These are phyloP conservation scores for Thalassiosira livingstoniorum DNA, from an alignment of 352 stramenopile genomes.

Conservation along the genomic window DNA sequence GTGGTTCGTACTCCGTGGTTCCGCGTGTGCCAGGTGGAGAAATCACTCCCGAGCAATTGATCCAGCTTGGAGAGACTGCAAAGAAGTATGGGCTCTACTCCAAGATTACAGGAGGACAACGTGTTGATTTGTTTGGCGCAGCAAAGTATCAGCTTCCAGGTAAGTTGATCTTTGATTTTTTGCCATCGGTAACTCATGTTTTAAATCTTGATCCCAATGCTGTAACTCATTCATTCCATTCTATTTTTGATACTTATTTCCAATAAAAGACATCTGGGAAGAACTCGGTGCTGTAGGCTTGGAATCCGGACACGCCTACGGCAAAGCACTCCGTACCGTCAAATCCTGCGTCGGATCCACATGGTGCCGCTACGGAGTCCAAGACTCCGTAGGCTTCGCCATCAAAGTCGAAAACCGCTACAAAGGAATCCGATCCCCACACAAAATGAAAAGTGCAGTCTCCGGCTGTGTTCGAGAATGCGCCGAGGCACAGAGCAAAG, in stretches of 20 bases:
- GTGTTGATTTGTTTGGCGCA: conserved; percentile 92
- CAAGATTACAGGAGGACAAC: conserved; percentile 94
- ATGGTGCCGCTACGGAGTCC: conserved; percentile 92
- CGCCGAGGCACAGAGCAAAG: conserved; percentile 91
- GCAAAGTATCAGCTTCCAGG: conserved; percentile 90
- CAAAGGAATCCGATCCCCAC: conserved; percentile 91
- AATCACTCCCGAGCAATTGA: conserved; percentile 91
- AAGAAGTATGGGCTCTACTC: conserved; percentile 92
- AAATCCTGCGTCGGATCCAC: conserved; percentile 93
- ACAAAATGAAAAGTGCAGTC: conserved; percentile 92
- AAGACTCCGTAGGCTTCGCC: conserved; percentile 91
- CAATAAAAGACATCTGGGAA: conserved; percentile 92
- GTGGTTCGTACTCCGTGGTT: conserved; percentile 92
- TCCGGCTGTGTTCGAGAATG: conserved; percentile 92
- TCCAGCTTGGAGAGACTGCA: conserved; percentile 89
- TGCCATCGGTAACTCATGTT: no score
- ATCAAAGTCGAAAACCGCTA: conserved; percentile 92
- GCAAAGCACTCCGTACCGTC: conserved; percentile 91
- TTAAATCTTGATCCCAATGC: no score
- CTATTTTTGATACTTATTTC: no score
- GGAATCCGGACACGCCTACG: conserved; percentile 92
- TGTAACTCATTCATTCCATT: no score
- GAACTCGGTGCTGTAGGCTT: conserved; percentile 91
- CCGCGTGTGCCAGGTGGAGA: conserved; percentile 91
- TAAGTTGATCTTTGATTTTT: background rate